These are phyloP conservation scores for Cicer pinnatifidum DNA, from an alignment of 306 rosid genomes.

Conservation along the genomic window DNA sequence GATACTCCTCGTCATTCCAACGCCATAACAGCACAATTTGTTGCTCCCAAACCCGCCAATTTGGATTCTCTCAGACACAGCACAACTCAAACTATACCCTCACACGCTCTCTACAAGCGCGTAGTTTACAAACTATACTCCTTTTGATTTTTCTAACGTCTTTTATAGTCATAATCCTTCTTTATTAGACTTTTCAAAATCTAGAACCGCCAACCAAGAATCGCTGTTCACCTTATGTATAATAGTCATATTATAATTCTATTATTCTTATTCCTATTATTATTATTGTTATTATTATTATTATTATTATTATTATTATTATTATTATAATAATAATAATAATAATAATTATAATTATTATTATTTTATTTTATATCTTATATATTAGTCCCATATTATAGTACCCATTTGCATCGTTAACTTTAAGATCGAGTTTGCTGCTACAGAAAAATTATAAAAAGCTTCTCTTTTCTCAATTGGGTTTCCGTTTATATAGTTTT, in stretches of 20 bases:
- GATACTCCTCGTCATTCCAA: slow-evolving; percentile 38
- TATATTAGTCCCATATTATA: slow-evolving; percentile 23
- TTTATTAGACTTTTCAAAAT: slow-evolving; percentile 60
- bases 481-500: neutral
- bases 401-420: slow-evolving; percentile 31
- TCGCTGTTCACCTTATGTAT: slow-evolving; percentile 43
- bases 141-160: slow-evolving; percentile 30
- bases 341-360: neutral
- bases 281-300: neutral
- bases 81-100: neutral
- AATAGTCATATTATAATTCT: neutral
- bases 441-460: neutral
- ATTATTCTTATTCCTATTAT: neutral
- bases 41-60: slow-evolving; percentile 41
- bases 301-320: neutral
- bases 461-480: slow-evolving; percentile 39
- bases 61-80: slow-evolving; percentile 42
- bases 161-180: neutral
- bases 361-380: neutral
- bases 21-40: slow-evolving; percentile 32
- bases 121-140: slow-evolving; percentile 1
- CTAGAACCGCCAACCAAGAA: slow-evolving; percentile 60
- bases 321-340: neutral
- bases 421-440: slow-evolving; percentile 41
- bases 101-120: slow-evolving; percentile 22